A percentile compares a stretch with the other conserved stretches of the same genome.
Evolutionary conservation across 2,329 filamentous ascomycete species (phyloP).

Genomic region (Leptographium galeiforme): DNA sequence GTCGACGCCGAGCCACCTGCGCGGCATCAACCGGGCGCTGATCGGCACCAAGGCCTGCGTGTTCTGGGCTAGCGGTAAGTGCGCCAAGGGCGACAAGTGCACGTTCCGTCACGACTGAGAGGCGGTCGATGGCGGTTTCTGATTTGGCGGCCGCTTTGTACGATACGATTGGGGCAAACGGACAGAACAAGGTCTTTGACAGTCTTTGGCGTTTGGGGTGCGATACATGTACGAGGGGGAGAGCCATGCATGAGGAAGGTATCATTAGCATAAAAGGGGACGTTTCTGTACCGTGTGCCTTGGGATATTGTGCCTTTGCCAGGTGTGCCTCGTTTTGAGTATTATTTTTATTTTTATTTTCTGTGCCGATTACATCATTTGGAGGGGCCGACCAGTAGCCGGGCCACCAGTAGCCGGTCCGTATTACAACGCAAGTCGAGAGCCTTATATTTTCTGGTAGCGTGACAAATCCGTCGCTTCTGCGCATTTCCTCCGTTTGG

Average conservation of each 20-base stretch:
- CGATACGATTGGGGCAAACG: too few species aligned
- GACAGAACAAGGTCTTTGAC: too few species aligned
- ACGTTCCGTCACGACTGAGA: conserved; percentile 53
- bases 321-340: too few species aligned
- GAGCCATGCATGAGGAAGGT: too few species aligned
- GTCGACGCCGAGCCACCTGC: conserved; percentile 19
- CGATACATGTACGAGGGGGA: too few species aligned
- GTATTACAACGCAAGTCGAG: background rate
- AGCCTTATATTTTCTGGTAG: background rate
- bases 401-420: background rate
- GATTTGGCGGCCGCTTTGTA: too few species aligned
- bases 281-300: too few species aligned
- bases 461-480: background rate
- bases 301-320: too few species aligned
- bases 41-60: conserved; percentile 56
- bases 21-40: conserved; percentile 39
- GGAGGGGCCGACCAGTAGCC: background rate
- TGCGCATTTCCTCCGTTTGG: background rate
- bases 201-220: too few species aligned
- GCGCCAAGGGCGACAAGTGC: conserved; percentile 59
- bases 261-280: too few species aligned
- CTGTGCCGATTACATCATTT: background rate
- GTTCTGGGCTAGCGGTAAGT: conserved; percentile 59
- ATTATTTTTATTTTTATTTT: too few species aligned
- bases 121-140: too few species aligned